Base-by-base conservation (phyloP, 2,329 filamentous ascomycete species). In the Aspergillus cejpii region DNA sequence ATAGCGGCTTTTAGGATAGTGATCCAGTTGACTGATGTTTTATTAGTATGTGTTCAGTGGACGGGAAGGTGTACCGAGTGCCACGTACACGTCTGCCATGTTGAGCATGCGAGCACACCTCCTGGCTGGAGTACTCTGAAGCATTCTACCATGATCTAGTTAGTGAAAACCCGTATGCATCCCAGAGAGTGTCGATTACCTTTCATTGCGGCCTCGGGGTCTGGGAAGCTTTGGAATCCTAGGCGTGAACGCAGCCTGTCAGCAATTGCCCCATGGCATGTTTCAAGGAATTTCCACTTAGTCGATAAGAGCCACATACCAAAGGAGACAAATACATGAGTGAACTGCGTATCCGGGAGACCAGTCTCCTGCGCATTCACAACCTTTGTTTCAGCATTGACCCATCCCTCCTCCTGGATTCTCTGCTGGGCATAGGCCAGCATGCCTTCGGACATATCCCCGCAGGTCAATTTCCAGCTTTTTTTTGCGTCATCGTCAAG, bases 321-420 rank as follows among this genome's bases (percentile, higher is more conserved):
- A 45, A 77, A 69, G n/a, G 68, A 69, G 28, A 73, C 56, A 7
- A 72, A 68, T 21, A 74, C 56, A 52, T 77, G 72, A 1, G 64
- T 71, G 49, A 71, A 75, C 0, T 64, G 62, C 11, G 53, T 56
- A 1, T 65, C 64, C 0, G 64, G 56, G 5, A 76, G 59, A 1
- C 47, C 45, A 10, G 72, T 73, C 20, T 73, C 72, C 61, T 70
- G 72, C 0, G 73, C 74, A 60, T 80, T 73, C 26, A 75, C 49
- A 4, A 69, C 56, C 29, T 63, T 66, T 0, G 68, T 65, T 50
- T 73, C 66, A 0, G 69, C 62, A 41, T 73, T 74, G 2, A 66
- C 55, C 76, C 76, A 80, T 1, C 60, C 63, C 39, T 76, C 68
- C 0, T 51, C 55, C 10, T 57, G 49, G 11, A 69, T 64, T 26